These are phyloP conservation scores for Ceratocystis smalleyi DNA, from an alignment of 2,329 filamentous ascomycete species.

Conservation along the genomic window DNA sequence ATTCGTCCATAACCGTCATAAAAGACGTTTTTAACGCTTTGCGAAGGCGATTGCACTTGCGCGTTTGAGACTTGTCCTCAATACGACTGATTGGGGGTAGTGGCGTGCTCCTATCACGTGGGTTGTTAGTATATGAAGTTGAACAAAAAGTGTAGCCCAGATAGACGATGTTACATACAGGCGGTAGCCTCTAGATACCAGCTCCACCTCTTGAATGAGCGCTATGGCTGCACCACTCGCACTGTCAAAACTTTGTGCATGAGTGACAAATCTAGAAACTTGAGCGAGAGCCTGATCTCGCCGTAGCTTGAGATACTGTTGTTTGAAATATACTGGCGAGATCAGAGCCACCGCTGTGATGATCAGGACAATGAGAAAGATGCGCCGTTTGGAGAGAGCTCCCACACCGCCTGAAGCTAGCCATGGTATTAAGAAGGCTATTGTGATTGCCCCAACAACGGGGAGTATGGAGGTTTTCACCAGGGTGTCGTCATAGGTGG, in stretches of 20 bases:
- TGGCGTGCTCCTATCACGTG: slow-evolving; percentile 53
- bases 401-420: slow-evolving; percentile 33
- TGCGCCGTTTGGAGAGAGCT: slow-evolving; percentile 40
- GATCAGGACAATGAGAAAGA: slow-evolving; percentile 31
- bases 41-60: slow-evolving; percentile 67
- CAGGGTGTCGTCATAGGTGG: slow-evolving; percentile 23
- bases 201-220: slow-evolving; percentile 85
- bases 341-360: slow-evolving; percentile 35
- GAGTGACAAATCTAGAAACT: slow-evolving; percentile 52
- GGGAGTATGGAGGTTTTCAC: slow-evolving; percentile 35
- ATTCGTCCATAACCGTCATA: slow-evolving; percentile 52
- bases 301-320: slow-evolving; percentile 69
- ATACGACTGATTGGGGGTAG: slow-evolving; percentile 83
- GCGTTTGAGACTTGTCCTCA: slow-evolving; percentile 64
- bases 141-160: slow-evolving; percentile 2
- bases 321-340: slow-evolving; percentile 56
- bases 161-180: slow-evolving; percentile 38
- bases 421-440: slow-evolving; percentile 62
- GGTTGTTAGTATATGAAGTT: slow-evolving; percentile 18
- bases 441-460: slow-evolving; percentile 48
- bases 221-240: slow-evolving; percentile 60
- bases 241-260: slow-evolving; percentile 67
- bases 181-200: slow-evolving; percentile 80
- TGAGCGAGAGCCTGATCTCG: slow-evolving; percentile 58
- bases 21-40: slow-evolving; percentile 58